Conservation (phyloP, 257 asterid species). For the Pogostemon cablin region DNA sequence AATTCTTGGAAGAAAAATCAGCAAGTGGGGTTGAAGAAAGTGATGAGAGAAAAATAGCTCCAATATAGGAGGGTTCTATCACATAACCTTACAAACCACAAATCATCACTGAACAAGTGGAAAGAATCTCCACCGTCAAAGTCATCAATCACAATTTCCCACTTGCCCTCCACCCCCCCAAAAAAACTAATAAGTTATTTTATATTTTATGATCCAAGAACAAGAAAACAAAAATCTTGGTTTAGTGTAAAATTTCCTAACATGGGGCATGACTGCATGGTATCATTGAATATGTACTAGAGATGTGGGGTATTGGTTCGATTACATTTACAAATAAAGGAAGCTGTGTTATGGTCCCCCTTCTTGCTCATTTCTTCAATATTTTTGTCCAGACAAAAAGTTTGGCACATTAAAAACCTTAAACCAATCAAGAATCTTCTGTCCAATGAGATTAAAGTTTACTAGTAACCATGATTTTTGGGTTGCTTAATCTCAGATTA, state of each 20-base stretch:
- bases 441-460: neutral
- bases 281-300: neutral
- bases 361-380: slow-evolving; percentile 3
- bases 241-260: slow-evolving; percentile 26
- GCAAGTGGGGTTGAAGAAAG: slow-evolving; percentile 41
- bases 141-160: slow-evolving; percentile 30
- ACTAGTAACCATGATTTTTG: too few relatives aligned
- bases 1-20: slow-evolving; percentile 19
- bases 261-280: slow-evolving; percentile 37
- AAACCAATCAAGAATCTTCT: slow-evolving; percentile 9
- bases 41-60: slow-evolving; percentile 30
- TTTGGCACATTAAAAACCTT: neutral
- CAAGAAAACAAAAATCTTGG: slow-evolving; percentile 36
- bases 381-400: neutral
- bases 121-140: slow-evolving; percentile 40
- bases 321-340: neutral
- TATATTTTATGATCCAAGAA: slow-evolving; percentile 27
- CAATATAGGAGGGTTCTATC: slow-evolving; percentile 29
- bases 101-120: slow-evolving; percentile 27
- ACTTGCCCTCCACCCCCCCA: neutral
- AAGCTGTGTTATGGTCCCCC: slow-evolving; percentile 23
- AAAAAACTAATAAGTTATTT: slow-evolving; percentile 21
- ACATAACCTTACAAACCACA: slow-evolving; percentile 35
- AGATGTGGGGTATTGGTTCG: too few relatives aligned
- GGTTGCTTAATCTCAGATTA: neutral